phyloP scores from a whole-genome alignment of 495 filamentous ascomycete genomes.

The Penicillium salamii region DNA sequence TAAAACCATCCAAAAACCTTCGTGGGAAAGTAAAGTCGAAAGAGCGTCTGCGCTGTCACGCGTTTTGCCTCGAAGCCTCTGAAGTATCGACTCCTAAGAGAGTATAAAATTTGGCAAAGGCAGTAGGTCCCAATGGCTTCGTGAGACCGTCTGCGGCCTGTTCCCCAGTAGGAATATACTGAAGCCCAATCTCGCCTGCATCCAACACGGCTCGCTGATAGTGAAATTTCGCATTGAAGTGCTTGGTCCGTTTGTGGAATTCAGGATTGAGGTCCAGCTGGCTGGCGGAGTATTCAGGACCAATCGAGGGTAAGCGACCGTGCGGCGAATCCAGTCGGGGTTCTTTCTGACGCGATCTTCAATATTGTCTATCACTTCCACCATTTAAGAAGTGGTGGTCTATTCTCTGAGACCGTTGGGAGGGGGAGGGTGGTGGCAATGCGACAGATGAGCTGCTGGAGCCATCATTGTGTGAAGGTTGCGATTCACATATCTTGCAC shows the following conservation, averaged over 20 bases:
- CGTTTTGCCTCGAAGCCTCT: not conserved
- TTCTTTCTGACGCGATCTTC: too few species aligned
- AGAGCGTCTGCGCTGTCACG: conserved; percentile 11
- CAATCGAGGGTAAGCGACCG: too few species aligned
- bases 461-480: too few species aligned
- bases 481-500: too few species aligned
- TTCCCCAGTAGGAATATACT: conserved; percentile 16
- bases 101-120: conserved; percentile 9
- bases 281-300: too few species aligned
- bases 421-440: too few species aligned
- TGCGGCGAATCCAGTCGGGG: too few species aligned
- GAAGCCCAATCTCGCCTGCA: conserved; percentile 11
- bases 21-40: too few species aligned
- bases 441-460: too few species aligned
- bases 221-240: conserved; percentile 21
- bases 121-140: conserved; percentile 12
- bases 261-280: conserved; percentile 4
- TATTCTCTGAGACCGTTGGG: too few species aligned
- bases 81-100: conserved; percentile 5
- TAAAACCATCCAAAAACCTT: conserved; percentile 16
- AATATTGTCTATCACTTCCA: too few species aligned
- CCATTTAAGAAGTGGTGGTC: too few species aligned
- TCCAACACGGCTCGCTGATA: conserved; percentile 14
- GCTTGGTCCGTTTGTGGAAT: conserved; percentile 18
- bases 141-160: conserved; percentile 17